Evolutionary conservation across 805 yeast genomes (phyloP).

Genomic region (Ogataea haglerorum): DNA sequence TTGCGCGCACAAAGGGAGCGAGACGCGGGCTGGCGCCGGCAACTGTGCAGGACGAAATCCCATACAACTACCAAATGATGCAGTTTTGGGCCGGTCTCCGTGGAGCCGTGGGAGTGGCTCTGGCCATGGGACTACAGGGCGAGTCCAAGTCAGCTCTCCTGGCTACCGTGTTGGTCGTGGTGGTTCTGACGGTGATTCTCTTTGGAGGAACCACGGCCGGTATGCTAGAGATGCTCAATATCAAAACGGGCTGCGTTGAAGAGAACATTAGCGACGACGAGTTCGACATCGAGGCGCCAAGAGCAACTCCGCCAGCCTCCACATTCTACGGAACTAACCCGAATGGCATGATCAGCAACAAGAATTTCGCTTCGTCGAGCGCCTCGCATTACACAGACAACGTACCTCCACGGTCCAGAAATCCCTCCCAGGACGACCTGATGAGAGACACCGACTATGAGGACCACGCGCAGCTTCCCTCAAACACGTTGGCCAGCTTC

Average conservation of each 20-base stretch:
- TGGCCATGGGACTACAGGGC: constrained; percentile 96
- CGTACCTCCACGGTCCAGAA: constrained; percentile 23
- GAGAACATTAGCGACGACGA: constrained; percentile 89
- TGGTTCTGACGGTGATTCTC: constrained; percentile 89
- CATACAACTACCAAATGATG: constrained; percentile 96
- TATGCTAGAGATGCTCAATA: constrained; percentile 92
- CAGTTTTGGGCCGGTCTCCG: constrained; percentile 98
- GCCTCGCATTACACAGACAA: constrained; percentile 24
- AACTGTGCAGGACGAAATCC: constrained; percentile 75
- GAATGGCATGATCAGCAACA: constrained; percentile 16
- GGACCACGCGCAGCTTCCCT: constrained; percentile 34
- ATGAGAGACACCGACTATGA: constrained; percentile 34
- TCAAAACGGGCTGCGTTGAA: constrained; percentile 85
- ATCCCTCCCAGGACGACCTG: constrained; percentile 26
- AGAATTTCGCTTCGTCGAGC: constrained; percentile 19
- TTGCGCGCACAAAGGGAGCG: constrained; percentile 57
- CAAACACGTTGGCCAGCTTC: constrained; percentile 24
- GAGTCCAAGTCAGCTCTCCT: constrained; percentile 82
- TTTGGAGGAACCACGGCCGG: constrained; percentile 99
- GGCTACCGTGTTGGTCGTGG: constrained; percentile 96
- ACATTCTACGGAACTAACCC: constrained; percentile 11
- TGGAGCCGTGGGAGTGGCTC: constrained; percentile 99
- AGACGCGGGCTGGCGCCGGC: constrained; percentile 40
- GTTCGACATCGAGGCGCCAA: constrained; percentile 82
- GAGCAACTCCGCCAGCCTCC: constrained; percentile 18